Evolutionary conservation across 2,329 filamentous ascomycete species (phyloP), one percentile per base, ranked within the genome.

Genomic region (Chaetomium sp.): DNA sequence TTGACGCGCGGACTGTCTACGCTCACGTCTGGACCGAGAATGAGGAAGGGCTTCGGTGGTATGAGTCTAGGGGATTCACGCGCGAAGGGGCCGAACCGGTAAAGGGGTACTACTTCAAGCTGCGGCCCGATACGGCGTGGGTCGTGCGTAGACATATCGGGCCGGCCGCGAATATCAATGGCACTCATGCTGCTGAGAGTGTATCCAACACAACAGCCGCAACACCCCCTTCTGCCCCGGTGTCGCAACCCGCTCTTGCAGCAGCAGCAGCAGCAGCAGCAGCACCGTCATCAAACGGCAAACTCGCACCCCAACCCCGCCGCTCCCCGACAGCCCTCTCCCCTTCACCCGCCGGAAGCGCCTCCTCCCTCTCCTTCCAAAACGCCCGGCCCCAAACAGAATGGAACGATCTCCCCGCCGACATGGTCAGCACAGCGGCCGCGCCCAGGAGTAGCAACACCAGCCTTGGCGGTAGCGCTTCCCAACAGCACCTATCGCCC

Each of bases 21-120:
- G 84, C 84, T 4, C 84, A 87, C 67, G 84, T 87, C 12, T 87
- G 84, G 84, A 84, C 83, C 9, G 77, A 82, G 57, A 86, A 86
- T 66, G 75, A 78, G 2, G 83, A 86, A 19, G 84, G 78, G 0
- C 69, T 86, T 58, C 73, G 73, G 55, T 87, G 84, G 84, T 87
- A 87, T 69, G 64, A 72, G 36, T 73, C 74, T 32, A 75, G 81
- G 8, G 81, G 82, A 2, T 87, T 87, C 66, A 64, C 66, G 56
- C 72, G 73, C 50, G 72, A 76, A 49, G 74, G 72, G 11, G 64
- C 61, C 10, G 67, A 73, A 38, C 72, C 75, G n/a, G 67, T 85
- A 8, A 67, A 74, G 37, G 78, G 77, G 2, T 87, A 87, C 67
- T 87, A 87, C 68, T 72, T 79, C 63, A 82, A 80, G 63, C 72